Evolutionary conservation across 2,329 filamentous ascomycete genomes (phyloP).

Genomic region (Epichloe sp.): DNA sequence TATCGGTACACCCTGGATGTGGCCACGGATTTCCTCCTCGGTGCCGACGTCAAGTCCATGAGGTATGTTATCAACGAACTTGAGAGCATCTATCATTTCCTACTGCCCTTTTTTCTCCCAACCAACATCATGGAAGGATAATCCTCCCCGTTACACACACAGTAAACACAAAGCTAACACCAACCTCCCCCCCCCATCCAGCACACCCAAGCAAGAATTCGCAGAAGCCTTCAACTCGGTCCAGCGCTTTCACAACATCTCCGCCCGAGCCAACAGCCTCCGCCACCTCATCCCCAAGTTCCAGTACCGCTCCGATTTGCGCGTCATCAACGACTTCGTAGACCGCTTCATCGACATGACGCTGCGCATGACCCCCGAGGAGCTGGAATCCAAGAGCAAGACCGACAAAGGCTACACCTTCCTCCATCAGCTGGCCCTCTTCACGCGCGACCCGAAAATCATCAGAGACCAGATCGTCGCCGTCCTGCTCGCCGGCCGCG

Average conservation of each 20-base stretch:
- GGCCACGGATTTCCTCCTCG: slow-evolving; percentile 76
- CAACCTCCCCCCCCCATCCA: background rate
- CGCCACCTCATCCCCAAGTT: slow-evolving; percentile 44
- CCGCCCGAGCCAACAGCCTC: slow-evolving; percentile 22
- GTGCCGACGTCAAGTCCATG: slow-evolving; percentile 55
- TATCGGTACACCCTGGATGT: slow-evolving; percentile 79
- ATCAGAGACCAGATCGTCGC: slow-evolving; percentile 77
- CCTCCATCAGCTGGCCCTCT: slow-evolving; percentile 69
- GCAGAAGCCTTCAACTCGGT: slow-evolving; percentile 58
- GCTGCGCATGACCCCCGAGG: slow-evolving; percentile 43
- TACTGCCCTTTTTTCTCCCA: no score
- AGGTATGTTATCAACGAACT: slow-evolving; percentile 22
- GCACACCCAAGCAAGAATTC: slow-evolving; percentile 43
- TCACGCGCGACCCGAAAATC: slow-evolving; percentile 54
- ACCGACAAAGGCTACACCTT: slow-evolving; percentile 67
- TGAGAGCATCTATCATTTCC: background rate
- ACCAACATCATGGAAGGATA: no score
- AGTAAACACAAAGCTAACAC: background rate
- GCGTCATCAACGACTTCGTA: slow-evolving; percentile 66
- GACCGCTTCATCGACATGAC: slow-evolving; percentile 57
- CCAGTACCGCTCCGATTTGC: slow-evolving; percentile 50
- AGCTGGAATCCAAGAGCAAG: slow-evolving; percentile 54
- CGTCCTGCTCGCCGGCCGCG: slow-evolving; percentile 70
- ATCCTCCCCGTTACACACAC: no score
- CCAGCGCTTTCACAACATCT: slow-evolving; percentile 53